These are phyloP conservation scores for Mallotus nudiflorus DNA, from an alignment of 345 rosid genomes.

Conservation along the genomic window DNA sequence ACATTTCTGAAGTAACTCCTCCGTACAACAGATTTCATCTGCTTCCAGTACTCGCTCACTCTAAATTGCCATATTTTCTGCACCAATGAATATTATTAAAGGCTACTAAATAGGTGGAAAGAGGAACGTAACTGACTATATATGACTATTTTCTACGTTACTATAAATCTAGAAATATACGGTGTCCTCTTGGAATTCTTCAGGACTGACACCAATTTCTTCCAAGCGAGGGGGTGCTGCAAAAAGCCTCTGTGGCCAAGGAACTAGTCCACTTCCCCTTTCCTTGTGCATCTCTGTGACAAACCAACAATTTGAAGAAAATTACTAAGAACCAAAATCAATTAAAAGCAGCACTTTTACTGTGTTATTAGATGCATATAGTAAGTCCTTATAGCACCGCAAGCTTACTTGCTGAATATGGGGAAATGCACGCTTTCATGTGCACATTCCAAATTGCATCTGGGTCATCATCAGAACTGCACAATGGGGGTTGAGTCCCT, in stretches of 20 bases:
- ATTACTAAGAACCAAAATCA: not conserved
- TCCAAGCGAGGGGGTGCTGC: constrained; percentile 79
- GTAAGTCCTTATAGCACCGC: not conserved
- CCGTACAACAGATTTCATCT: constrained; percentile 76
- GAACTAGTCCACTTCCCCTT: constrained; percentile 75
- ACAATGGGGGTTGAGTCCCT: constrained; percentile 73
- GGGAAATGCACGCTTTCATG: constrained; percentile 89
- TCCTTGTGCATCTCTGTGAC: constrained; percentile 73
- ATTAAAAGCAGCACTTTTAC: not conserved
- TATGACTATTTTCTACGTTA: not conserved
- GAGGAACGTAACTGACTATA: not conserved
- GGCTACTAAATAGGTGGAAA: not conserved
- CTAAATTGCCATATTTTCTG: constrained; percentile 86
- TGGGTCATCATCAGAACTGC: constrained; percentile 71
- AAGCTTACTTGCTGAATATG: constrained; percentile 84
- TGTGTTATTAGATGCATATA: not conserved
- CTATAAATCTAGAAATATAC: constrained; percentile 41
- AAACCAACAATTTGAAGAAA: not conserved
- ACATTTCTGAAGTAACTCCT: constrained; percentile 79
- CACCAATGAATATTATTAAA: constrained; percentile 20
- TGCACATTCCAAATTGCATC: constrained; percentile 86
- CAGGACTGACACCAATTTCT: constrained; percentile 67
- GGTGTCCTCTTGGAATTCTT: constrained; percentile 71
- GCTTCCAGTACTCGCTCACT: constrained; percentile 85
- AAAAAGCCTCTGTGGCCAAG: constrained; percentile 86